Conservation (phyloP, 176 grass and related monocot species). For the Oryza australiensis region DNA sequence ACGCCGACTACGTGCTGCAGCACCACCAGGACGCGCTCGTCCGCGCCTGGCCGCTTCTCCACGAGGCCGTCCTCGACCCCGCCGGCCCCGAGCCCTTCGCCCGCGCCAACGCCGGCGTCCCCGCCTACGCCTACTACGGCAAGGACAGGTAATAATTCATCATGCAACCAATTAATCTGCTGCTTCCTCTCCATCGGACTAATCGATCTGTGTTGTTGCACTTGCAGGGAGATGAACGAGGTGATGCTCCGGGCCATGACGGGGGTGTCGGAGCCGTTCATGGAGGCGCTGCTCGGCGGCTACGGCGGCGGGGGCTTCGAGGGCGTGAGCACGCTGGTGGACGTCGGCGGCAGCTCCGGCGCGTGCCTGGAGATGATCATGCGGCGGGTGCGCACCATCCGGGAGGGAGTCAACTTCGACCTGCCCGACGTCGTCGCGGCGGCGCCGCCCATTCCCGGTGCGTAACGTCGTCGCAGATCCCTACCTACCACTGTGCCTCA, state of each 20-base stretch:
- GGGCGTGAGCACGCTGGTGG: conserved; percentile 62
- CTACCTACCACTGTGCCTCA: too few relatives aligned
- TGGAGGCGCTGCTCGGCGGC: conserved; percentile 63
- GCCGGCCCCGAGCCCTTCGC: conserved; percentile 74
- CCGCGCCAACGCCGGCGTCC: conserved; percentile 61
- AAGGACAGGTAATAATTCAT: conserved; percentile 24
- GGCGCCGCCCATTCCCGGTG: conserved; percentile 59
- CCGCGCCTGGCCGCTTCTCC: conserved; percentile 62
- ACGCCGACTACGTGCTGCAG: conserved; percentile 82
- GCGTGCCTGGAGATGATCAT: conserved; percentile 83
- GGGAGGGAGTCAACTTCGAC: conserved; percentile 79
- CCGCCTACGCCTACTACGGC: conserved; percentile 79
- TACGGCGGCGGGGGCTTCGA: conserved; percentile 43
- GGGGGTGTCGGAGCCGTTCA: conserved; percentile 85
- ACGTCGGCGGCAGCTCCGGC: conserved; percentile 86
- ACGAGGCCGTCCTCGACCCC: conserved; percentile 75
- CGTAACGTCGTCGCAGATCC: not conserved
- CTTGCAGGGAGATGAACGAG: conserved; percentile 44
- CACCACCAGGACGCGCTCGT: conserved; percentile 94
- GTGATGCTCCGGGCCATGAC: conserved; percentile 77
- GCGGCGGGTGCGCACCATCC: conserved; percentile 41
- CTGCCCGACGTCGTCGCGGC: conserved; percentile 75
- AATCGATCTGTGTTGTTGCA: not conserved
- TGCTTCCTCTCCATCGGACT: too few relatives aligned
- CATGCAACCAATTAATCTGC: too few relatives aligned